phyloP scores from a whole-genome alignment of 2,329 filamentous ascomycete species.

The Plenodomus tracheiphilus region DNA sequence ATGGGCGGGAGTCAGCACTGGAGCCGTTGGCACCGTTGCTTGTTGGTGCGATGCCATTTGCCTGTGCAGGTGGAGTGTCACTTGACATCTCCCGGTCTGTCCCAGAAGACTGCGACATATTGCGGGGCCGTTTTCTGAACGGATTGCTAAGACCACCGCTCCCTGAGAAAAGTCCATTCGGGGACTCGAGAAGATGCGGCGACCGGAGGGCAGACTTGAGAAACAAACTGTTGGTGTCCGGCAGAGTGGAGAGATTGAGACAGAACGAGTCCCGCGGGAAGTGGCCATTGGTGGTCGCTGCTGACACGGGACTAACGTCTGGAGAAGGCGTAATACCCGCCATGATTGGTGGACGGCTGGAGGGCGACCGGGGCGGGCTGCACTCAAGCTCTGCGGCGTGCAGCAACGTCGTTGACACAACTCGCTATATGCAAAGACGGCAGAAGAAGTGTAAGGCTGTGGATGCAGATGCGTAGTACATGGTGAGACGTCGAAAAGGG shows the following conservation, averaged over 20 bases:
- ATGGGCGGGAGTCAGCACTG: slow-evolving; percentile 29
- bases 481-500: slow-evolving; percentile 8
- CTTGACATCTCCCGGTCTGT: slow-evolving; percentile 46
- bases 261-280: slow-evolving; percentile 46
- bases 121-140: slow-evolving; percentile 46
- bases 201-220: slow-evolving; percentile 45
- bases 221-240: slow-evolving; percentile 42
- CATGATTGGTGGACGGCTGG: slow-evolving; percentile 45
- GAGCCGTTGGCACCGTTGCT: slow-evolving; percentile 32
- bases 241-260: slow-evolving; percentile 45
- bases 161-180: slow-evolving; percentile 39
- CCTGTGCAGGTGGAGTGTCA: slow-evolving; percentile 32
- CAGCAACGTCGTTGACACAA: slow-evolving; percentile 29
- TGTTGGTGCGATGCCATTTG: slow-evolving; percentile 35
- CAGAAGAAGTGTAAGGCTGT: slow-evolving; percentile 2
- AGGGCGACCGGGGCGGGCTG: slow-evolving; percentile 31
- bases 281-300: slow-evolving; percentile 44
- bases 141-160: slow-evolving; percentile 31
- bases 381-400: slow-evolving; percentile 34
- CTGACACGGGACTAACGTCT: slow-evolving; percentile 50
- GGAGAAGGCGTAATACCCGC: slow-evolving; percentile 45
- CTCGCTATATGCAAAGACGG: slow-evolving; percentile 9
- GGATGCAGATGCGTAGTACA: slow-evolving; percentile 1
- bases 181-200: slow-evolving; percentile 44
- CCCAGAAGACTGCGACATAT: slow-evolving; percentile 49